phyloP scores from a whole-genome alignment of 805 yeast species.

The Teunomyces lycoperdinae region DNA sequence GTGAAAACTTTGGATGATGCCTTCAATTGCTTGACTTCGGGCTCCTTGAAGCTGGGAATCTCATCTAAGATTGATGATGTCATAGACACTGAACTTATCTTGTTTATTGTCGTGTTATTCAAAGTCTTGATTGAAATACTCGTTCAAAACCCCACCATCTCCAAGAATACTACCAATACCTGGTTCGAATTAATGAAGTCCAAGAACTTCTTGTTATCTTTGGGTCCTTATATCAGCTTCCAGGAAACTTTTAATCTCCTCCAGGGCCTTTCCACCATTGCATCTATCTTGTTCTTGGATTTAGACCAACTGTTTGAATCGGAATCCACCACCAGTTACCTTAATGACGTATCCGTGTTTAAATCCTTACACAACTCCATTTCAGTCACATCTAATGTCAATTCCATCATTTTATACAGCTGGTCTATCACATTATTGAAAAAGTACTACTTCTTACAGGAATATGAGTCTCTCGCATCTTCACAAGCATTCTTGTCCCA shows the following conservation, averaged over 20 bases:
- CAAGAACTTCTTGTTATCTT: conserved; percentile 21
- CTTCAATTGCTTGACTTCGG: conserved; percentile 8
- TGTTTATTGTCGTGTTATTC: conserved; percentile 31
- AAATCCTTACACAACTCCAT: conserved; percentile 40
- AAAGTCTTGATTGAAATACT: conserved; percentile 40
- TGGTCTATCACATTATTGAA: conserved; percentile 65
- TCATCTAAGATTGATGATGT: conserved; percentile 19
- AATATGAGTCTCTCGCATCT: conserved; percentile 22
- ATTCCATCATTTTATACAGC: conserved; percentile 54
- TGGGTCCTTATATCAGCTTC: conserved; percentile 24
- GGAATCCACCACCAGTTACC: conserved; percentile 23
- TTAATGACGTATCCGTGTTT: conserved; percentile 34
- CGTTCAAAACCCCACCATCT: conserved; percentile 33
- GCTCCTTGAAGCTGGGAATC: conserved; percentile 11
- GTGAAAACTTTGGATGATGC: conserved; percentile 16
- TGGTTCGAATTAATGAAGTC: conserved; percentile 59
- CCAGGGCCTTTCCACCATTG: conserved; percentile 46
- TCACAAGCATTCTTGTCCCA: conserved; percentile 2
- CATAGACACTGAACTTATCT: conserved; percentile 26
- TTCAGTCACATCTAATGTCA: conserved; percentile 30
- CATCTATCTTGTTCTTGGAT: conserved; percentile 55
- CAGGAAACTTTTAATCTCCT: conserved; percentile 32
- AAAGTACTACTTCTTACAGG: conserved; percentile 46
- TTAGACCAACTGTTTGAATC: conserved; percentile 47
- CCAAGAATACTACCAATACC: conserved; percentile 30